Evolutionary conservation across 768 basidiomycete genomes (phyloP).

Genomic region (Antrodiella citrinella): DNA sequence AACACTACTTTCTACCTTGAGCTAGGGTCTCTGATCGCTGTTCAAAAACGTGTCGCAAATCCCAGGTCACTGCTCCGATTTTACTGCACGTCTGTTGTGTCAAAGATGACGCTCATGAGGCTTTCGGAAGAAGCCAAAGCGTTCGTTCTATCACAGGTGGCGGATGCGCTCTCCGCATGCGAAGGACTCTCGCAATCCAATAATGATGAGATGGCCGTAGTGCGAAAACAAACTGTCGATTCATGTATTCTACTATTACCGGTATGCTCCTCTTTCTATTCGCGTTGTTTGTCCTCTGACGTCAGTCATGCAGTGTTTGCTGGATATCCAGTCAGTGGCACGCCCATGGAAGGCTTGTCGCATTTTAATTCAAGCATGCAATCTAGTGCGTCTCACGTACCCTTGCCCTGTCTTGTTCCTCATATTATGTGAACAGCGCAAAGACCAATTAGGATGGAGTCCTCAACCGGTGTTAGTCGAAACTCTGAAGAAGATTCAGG

Average conservation of each 20-base stretch:
- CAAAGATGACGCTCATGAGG: slow-evolving; percentile 40
- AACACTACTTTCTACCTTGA: slow-evolving; percentile 37
- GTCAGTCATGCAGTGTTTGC: slow-evolving; percentile 25
- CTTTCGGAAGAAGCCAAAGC: slow-evolving; percentile 35
- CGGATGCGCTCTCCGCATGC: slow-evolving; percentile 35
- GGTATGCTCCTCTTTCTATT: no score
- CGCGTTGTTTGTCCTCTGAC: no score
- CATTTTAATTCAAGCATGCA: slow-evolving; percentile 36
- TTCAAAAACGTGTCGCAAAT: slow-evolving; percentile 33
- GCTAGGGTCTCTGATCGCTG: slow-evolving; percentile 34
- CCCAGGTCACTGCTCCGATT: slow-evolving; percentile 44
- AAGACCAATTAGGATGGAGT: slow-evolving; percentile 12
- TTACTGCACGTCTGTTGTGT: slow-evolving; percentile 35
- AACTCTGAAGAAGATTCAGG: slow-evolving; percentile 12
- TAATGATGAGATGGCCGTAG: slow-evolving; percentile 24
- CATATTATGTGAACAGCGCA: slow-evolving; percentile 23
- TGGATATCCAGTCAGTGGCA: slow-evolving; percentile 18
- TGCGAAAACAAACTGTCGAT: slow-evolving; percentile 42
- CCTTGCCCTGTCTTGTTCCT: slow-evolving; percentile 9
- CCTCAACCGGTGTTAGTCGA: slow-evolving; percentile 10
- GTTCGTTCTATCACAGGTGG: slow-evolving; percentile 38
- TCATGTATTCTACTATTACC: slow-evolving; percentile 41
- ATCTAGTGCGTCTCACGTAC: slow-evolving; percentile 24
- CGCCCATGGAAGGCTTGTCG: slow-evolving; percentile 30
- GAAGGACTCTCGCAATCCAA: slow-evolving; percentile 21